A percentile compares a stretch with the other conserved stretches of the same genome.
phyloP scores from a whole-genome alignment of 495 filamentous ascomycete genomes.

The Pyrenula massariospora region DNA sequence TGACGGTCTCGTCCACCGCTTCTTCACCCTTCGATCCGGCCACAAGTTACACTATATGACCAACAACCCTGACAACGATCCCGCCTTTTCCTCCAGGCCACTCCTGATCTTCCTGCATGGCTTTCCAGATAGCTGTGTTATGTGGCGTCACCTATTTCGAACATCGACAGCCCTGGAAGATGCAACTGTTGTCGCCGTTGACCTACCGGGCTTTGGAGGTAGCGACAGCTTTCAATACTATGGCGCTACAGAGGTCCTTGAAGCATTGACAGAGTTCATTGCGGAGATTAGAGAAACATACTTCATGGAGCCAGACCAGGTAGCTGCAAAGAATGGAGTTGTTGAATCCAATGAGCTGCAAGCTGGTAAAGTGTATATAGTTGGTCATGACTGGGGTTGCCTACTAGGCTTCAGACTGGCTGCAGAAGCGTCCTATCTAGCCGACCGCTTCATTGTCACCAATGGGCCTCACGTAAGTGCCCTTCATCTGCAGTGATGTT shows the following conservation, averaged over 20 bases:
- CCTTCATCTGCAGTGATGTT: not conserved
- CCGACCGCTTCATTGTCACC: slow-evolving; percentile 38
- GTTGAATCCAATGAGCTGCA: slow-evolving; percentile 9
- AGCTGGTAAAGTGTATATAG: slow-evolving; percentile 28
- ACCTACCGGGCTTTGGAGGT: slow-evolving; percentile 45
- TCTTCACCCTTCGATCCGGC: slow-evolving; percentile 32
- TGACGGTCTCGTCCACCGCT: slow-evolving; percentile 29
- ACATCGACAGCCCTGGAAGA: slow-evolving; percentile 18
- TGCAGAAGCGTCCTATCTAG: slow-evolving; percentile 39
- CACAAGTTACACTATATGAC: slow-evolving; percentile 42
- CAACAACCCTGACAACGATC: slow-evolving; percentile 17
- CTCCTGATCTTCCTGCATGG: slow-evolving; percentile 47
- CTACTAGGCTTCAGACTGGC: slow-evolving; percentile 39
- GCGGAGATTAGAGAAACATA: slow-evolving; percentile 32
- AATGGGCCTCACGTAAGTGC: slow-evolving; percentile 36
- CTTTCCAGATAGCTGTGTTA: slow-evolving; percentile 44
- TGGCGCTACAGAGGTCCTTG: slow-evolving; percentile 33
- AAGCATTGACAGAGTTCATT: slow-evolving; percentile 37
- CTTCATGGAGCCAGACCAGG: slow-evolving; percentile 1
- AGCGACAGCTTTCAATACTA: slow-evolving; percentile 34
- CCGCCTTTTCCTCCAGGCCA: slow-evolving; percentile 17
- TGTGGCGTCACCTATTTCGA: slow-evolving; percentile 33
- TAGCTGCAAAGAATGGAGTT: slow-evolving; percentile 1
- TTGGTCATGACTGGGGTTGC: slow-evolving; percentile 48
- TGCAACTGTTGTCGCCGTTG: slow-evolving; percentile 35